Conservation (phyloP, 2,329 filamentous ascomycete species). For the Ampelomyces quisqualis region DNA sequence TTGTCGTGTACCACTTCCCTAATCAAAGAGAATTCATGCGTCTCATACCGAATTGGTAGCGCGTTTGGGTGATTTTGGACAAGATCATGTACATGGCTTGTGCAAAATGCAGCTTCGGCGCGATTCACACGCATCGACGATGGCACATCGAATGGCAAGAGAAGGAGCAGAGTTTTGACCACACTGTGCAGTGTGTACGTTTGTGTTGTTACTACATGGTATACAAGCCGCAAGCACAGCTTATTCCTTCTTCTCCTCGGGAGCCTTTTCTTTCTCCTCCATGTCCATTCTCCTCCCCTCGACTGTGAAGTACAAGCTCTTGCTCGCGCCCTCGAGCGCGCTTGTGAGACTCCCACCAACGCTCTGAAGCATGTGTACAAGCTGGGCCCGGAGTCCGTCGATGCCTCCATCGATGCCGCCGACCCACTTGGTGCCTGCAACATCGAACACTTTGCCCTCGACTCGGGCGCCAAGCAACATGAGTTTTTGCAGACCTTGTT, state of each 20-base stretch:
- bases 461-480: slow-evolving; percentile 82
- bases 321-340: slow-evolving; percentile 75
- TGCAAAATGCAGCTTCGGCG: too few species aligned
- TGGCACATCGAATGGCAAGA: too few species aligned
- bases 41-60: too few species aligned
- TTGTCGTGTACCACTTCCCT: too few species aligned
- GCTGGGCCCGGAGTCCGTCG: slow-evolving; percentile 75
- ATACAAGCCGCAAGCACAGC: neutral
- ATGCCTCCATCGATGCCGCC: slow-evolving; percentile 79
- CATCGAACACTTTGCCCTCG: slow-evolving; percentile 81
- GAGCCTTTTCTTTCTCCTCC: slow-evolving; percentile 64
- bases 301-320: slow-evolving; percentile 82
- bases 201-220: too few species aligned
- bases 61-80: too few species aligned
- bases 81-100: too few species aligned
- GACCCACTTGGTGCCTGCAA: slow-evolving; percentile 68
- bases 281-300: slow-evolving; percentile 79
- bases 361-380: slow-evolving; percentile 78
- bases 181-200: too few species aligned
- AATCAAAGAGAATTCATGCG: too few species aligned
- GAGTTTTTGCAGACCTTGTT: slow-evolving; percentile 82
- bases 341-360: slow-evolving; percentile 75
- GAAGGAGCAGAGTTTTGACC: too few species aligned
- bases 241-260: slow-evolving; percentile 23
- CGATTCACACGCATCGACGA: too few species aligned